A percentile compares a stretch with the other conserved stretches of the same genome.
phyloP scores from a whole-genome alignment of 2,329 filamentous ascomycete species.

The Stachybotrys echinatus region DNA sequence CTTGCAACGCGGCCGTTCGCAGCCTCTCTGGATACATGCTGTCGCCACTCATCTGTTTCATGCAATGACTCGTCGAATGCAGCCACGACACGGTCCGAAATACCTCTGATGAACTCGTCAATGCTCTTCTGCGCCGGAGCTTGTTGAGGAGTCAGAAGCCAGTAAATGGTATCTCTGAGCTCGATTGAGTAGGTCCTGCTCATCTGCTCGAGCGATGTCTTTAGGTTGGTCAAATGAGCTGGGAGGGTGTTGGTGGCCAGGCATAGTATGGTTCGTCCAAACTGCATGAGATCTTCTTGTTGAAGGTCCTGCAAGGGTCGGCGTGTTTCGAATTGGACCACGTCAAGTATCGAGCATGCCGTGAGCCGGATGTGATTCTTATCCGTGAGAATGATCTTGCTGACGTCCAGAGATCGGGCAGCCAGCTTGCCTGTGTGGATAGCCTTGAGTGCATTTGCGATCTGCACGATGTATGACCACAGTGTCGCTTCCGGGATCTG shows the following conservation, averaged over 20 bases:
- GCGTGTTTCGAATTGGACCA: slow-evolving; percentile 73
- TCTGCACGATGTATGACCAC: slow-evolving; percentile 90
- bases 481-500: slow-evolving; percentile 66
- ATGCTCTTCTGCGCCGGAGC: slow-evolving; percentile 60
- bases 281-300: slow-evolving; percentile 78
- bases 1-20: slow-evolving; percentile 86
- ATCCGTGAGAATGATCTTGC: slow-evolving; percentile 83
- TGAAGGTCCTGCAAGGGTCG: slow-evolving; percentile 71
- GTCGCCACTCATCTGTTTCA: slow-evolving; percentile 67
- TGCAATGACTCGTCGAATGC: slow-evolving; percentile 77
- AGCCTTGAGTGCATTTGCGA: slow-evolving; percentile 79
- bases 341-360: slow-evolving; percentile 84
- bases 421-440: slow-evolving; percentile 80
- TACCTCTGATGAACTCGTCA: slow-evolving; percentile 71
- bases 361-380: slow-evolving; percentile 87
- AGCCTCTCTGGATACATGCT: slow-evolving; percentile 71
- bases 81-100: slow-evolving; percentile 70
- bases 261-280: slow-evolving; percentile 79
- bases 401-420: slow-evolving; percentile 78
- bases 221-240: slow-evolving; percentile 52
- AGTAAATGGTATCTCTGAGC: slow-evolving; percentile 72
- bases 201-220: slow-evolving; percentile 70
- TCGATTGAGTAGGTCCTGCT: slow-evolving; percentile 71
- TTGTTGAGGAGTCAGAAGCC: slow-evolving; percentile 68
- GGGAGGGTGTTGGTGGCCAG: slow-evolving; percentile 66